Conservation (phyloP, 2,329 filamentous ascomycete genomes). For the Pseudohalonectria lignicola region DNA sequence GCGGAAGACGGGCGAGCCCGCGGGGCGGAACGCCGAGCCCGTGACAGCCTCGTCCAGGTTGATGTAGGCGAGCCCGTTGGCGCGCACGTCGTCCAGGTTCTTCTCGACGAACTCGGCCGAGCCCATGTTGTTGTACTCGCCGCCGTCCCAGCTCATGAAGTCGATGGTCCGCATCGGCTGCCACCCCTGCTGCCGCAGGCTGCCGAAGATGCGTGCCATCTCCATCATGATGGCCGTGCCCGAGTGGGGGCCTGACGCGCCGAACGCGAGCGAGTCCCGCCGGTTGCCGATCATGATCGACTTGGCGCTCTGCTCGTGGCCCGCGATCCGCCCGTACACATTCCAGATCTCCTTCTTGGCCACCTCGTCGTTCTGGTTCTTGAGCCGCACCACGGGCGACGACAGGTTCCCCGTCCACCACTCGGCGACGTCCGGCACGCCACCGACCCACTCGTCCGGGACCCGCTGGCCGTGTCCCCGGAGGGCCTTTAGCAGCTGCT, state of each 20-base stretch:
- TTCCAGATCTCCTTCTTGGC: conserved; percentile 85
- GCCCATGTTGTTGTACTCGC: conserved; percentile 86
- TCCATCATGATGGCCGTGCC: conserved; percentile 90
- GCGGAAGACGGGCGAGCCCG: conserved; percentile 71
- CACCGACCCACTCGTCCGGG: conserved; percentile 63
- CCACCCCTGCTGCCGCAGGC: conserved; percentile 70
- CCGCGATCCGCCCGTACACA: conserved; percentile 71
- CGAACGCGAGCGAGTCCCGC: conserved; percentile 86
- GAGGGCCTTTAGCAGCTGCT: conserved; percentile 64
- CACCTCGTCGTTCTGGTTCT: conserved; percentile 79
- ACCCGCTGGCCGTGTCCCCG: conserved; percentile 63
- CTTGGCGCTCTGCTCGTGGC: conserved; percentile 75
- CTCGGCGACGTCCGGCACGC: conserved; percentile 60
- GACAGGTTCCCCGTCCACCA: conserved; percentile 77
- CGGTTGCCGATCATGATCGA: conserved; percentile 87
- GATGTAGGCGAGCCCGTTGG: conserved; percentile 73
- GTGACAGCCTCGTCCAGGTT: conserved; percentile 80
- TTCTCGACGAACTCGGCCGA: conserved; percentile 93
- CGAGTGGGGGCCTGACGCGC: conserved; percentile 73
- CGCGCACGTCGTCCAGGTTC: conserved; percentile 60
- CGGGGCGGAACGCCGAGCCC: conserved; percentile 63
- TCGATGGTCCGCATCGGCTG: conserved; percentile 86
- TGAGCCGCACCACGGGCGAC: conserved; percentile 68
- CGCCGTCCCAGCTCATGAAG: conserved; percentile 93
- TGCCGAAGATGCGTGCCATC: conserved; percentile 73